These are phyloP conservation scores for Sporopachydermia lactativora DNA, from an alignment of 805 yeast species.

Conservation along the genomic window DNA sequence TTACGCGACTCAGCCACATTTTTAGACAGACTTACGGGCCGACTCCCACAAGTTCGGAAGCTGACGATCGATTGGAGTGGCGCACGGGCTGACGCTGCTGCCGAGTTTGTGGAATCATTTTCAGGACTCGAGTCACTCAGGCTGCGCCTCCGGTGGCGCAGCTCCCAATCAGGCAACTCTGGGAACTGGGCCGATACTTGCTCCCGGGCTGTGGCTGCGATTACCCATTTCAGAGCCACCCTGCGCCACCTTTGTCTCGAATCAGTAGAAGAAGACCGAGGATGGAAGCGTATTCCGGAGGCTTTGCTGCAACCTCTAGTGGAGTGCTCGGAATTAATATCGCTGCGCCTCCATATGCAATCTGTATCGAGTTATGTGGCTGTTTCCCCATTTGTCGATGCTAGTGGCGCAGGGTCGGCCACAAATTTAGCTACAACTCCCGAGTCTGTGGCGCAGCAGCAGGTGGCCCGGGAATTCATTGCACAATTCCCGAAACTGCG, in stretches of 20 bases:
- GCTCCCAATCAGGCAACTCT: background rate
- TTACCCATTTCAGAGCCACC: slow-evolving; percentile 3
- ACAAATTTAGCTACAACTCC: background rate
- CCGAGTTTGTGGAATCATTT: slow-evolving; percentile 1
- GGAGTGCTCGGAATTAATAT: slow-evolving; percentile 2
- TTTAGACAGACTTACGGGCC: background rate
- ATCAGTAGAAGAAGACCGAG: slow-evolving; percentile 4
- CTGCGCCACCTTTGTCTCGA: slow-evolving; percentile 3
- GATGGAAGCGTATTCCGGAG: slow-evolving; percentile 3
- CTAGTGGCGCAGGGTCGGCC: background rate
- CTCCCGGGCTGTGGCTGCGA: slow-evolving; percentile 3
- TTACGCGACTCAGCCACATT: background rate
- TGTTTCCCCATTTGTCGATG: background rate
- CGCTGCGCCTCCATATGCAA: slow-evolving; percentile 2
- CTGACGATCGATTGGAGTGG: slow-evolving; percentile 2
- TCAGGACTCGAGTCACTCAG: background rate
- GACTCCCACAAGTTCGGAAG: background rate
- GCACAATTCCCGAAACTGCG: slow-evolving; percentile 5
- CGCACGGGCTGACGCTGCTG: background rate
- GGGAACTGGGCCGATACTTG: slow-evolving; percentile 3
- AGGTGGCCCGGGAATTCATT: background rate
- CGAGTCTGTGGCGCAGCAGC: too few relatives aligned
- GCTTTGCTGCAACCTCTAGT: background rate
- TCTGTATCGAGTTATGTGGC: background rate
- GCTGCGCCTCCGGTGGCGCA: slow-evolving; percentile 1